Evolutionary conservation across 352 stramenopile species (phyloP).

Genomic region (Globisporangium heterothallicum): DNA sequence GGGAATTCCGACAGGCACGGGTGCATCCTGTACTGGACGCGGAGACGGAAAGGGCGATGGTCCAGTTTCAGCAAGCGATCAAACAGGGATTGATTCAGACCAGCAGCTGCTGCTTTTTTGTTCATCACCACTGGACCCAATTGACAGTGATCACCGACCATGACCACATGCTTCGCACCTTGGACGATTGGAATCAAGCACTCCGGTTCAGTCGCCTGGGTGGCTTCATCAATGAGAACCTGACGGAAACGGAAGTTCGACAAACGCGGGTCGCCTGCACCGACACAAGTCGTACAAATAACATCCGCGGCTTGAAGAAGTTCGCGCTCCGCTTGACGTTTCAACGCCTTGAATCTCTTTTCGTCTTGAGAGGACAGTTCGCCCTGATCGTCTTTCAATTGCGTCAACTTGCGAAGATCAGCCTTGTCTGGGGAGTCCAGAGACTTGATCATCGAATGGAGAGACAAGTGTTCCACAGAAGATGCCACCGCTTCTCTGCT

Average conservation of each 20-base stretch:
- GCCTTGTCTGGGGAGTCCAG: slow-evolving; percentile 87
- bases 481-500: slow-evolving; percentile 93
- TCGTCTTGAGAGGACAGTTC: slow-evolving; percentile 93
- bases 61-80: slow-evolving; percentile 95
- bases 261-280: slow-evolving; percentile 95
- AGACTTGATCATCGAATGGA: slow-evolving; percentile 96
- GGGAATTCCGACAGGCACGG: slow-evolving; percentile 98
- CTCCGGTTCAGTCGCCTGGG: slow-evolving; percentile 98
- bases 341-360: slow-evolving; percentile 93
- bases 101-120: slow-evolving; percentile 96
- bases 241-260: slow-evolving; percentile 98
- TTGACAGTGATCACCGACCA: slow-evolving; percentile 99
- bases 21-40: slow-evolving; percentile 99
- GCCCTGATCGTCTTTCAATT: slow-evolving; percentile 96
- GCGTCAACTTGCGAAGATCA: slow-evolving; percentile 88
- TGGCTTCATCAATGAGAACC: slow-evolving; percentile 99
- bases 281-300: slow-evolving; percentile 99
- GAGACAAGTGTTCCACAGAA: slow-evolving; percentile 95
- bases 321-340: slow-evolving; percentile 91
- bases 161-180: slow-evolving; percentile 98
- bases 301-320: slow-evolving; percentile 98
- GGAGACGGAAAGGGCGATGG: slow-evolving; percentile 94
- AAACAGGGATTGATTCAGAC: slow-evolving; percentile 97
- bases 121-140: slow-evolving; percentile 98
- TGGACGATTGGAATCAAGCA: slow-evolving; percentile 98